Evolutionary conservation across 495 filamentous ascomycete species (phyloP), one percentile per base, ranked within the genome.

Genomic region (Immersiella caudata): DNA sequence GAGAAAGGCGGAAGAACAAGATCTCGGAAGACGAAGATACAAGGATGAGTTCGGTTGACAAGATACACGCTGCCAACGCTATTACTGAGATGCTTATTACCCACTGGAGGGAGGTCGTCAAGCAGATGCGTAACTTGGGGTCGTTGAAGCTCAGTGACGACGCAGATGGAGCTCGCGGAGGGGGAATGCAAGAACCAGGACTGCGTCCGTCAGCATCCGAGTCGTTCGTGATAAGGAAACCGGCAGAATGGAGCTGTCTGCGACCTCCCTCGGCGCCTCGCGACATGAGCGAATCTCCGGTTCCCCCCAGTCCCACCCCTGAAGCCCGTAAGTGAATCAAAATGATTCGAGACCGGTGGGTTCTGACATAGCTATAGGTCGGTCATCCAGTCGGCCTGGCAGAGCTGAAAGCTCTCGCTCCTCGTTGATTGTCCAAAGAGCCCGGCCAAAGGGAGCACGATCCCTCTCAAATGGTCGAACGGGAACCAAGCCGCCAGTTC

Each of bases 61-160:
- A 80, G 55, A 75, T 85, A 33, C 81, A 81, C 54, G 73, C 86
- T 46, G 83, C 85, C 0, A 86, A 85, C 49, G 73, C 72, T 21
- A 81, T 89, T 55, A 75, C 84, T 6, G 85, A 88, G 76, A 86
- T 87, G 82, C 75, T 88, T 16, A 83, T 88, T 62, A 76, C 79
- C 16, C 79, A 86, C 60, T 89, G 87, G 87, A 78, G 81, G 25
- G 85, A 87, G 25, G 81, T 87, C 6, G 84, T 87, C 72, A 79
- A 75, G 60, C 82, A 89, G 29, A 82, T 85, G 79, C 79, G 72
- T 57, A 78, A 69, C 60, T 66, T 84, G 0, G 77, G 74, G 4
- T 69, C 74, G 11, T 46, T 78, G 36, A 80, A 70, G 65, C 62
- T 68, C 36, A 62, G 24, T 16, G 66, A 57, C 18, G 65, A 50